Percentiles rank a stretch among this genome's conserved stretches.
Conservation (phyloP, 2,329 filamentous ascomycete genomes). For the Stemphylium vesicarium region DNA sequence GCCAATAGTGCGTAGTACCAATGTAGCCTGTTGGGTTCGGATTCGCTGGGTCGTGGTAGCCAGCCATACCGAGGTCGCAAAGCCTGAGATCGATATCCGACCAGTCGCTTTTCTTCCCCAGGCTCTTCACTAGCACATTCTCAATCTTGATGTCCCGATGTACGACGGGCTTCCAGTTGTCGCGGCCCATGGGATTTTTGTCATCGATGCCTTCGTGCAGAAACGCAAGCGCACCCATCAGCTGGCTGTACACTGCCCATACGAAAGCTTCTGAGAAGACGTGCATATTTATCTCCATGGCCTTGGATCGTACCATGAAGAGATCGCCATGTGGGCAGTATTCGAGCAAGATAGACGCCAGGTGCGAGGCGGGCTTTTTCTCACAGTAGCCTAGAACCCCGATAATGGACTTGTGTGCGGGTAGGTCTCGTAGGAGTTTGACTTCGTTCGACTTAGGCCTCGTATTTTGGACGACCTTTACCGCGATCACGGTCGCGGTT, state of each 20-base stretch:
- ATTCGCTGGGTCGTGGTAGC: conserved; percentile 57
- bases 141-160: conserved; percentile 96
- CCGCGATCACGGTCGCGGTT: conserved; percentile 12
- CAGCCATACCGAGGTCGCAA: conserved; percentile 71
- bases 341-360: conserved; percentile 20
- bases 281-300: neutral
- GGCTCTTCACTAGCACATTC: conserved; percentile 73
- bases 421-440: conserved; percentile 15
- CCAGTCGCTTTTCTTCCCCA: conserved; percentile 16
- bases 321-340: conserved; percentile 24
- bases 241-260: conserved; percentile 25
- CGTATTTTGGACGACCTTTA: conserved; percentile 17
- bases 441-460: conserved; percentile 10
- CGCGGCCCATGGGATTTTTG: neutral
- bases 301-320: neutral
- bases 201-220: conserved; percentile 28
- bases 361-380: neutral
- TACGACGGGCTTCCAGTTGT: conserved; percentile 82
- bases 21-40: neutral
- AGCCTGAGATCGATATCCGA: conserved; percentile 62
- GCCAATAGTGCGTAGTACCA: conserved; percentile 25
- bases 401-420: conserved; percentile 18
- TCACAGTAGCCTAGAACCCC: conserved; percentile 11
- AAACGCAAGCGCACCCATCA: conserved; percentile 24
- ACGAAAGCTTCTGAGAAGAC: conserved; percentile 19